Evolutionary conservation across 1,284 basidiomycete genomes (phyloP).

Genomic region (Cutaneotrichosporon dermatis): DNA sequence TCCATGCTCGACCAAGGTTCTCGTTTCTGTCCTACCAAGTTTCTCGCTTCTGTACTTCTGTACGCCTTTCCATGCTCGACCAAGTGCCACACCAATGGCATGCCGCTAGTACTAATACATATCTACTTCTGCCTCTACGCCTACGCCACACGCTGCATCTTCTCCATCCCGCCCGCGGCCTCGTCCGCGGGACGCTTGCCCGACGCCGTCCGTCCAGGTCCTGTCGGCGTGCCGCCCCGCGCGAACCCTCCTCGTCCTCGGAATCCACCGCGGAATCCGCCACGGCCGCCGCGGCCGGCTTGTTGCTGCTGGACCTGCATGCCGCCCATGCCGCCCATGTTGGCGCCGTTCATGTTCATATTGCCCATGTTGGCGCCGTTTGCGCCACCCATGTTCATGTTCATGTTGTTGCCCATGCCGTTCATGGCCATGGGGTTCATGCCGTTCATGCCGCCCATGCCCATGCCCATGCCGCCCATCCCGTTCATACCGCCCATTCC

Average conservation of each 20-base stretch:
- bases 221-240: background rate
- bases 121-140: background rate
- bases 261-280: constrained; percentile 21
- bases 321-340: constrained; percentile 12
- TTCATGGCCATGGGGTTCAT: constrained; percentile 1
- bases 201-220: background rate
- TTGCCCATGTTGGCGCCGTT: background rate
- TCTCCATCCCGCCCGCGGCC: constrained; percentile 7
- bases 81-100: too few species aligned
- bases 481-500: constrained; percentile 6
- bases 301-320: background rate
- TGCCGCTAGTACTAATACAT: background rate
- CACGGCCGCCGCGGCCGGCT: background rate
- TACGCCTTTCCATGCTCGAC: background rate
- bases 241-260: constrained; percentile 12
- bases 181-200: constrained; percentile 13
- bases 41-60: background rate
- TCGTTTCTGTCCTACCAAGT: too few species aligned
- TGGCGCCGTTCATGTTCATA: constrained; percentile 8
- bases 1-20: too few species aligned
- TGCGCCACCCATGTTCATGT: constrained; percentile 4
- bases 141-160: constrained; percentile 19
- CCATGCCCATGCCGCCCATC: constrained; percentile 6
- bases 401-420: constrained; percentile 6
- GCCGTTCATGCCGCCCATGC: constrained; percentile 9